Conservation (phyloP, 495 filamentous ascomycete species). For the Beverwykella pulmonaria region DNA sequence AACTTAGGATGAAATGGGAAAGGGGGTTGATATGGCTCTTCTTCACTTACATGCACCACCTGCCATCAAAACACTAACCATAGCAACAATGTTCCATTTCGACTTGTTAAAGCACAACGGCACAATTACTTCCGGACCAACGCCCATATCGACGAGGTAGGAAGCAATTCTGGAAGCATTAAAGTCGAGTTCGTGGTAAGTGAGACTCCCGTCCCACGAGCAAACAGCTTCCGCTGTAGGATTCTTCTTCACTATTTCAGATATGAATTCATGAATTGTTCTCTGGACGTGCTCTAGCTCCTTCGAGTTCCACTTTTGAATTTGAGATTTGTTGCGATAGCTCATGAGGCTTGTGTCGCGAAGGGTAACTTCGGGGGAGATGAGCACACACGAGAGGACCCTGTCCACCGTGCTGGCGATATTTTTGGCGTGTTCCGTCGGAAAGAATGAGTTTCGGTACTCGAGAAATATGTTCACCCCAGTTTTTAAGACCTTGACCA, state of each 20-base stretch:
- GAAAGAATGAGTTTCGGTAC: slow-evolving; percentile 53
- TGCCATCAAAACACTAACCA: slow-evolving; percentile 47
- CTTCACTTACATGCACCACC: slow-evolving; percentile 44
- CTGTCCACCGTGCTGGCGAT: slow-evolving; percentile 47
- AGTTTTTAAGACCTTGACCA: slow-evolving; percentile 50
- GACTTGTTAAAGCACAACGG: slow-evolving; percentile 59
- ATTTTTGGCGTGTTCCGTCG: slow-evolving; percentile 52
- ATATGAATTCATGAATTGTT: slow-evolving; percentile 32
- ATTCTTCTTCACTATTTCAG: background rate
- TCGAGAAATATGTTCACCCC: slow-evolving; percentile 54
- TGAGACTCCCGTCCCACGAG: slow-evolving; percentile 38
- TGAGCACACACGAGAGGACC: slow-evolving; percentile 17
- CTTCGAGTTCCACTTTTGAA: slow-evolving; percentile 34
- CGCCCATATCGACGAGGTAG: slow-evolving; percentile 41
- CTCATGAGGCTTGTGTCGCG: slow-evolving; percentile 16
- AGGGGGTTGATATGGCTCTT: no score
- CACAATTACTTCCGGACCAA: slow-evolving; percentile 55
- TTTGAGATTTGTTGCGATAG: slow-evolving; percentile 20
- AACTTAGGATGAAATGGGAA: background rate
- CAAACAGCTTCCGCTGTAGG: slow-evolving; percentile 29
- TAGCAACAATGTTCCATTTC: slow-evolving; percentile 49
- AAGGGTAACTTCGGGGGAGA: slow-evolving; percentile 2
- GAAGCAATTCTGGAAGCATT: slow-evolving; percentile 20
- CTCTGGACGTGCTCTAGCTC: slow-evolving; percentile 11
- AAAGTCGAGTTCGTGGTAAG: slow-evolving; percentile 26